Conservation (phyloP, 441 rosid species). For the Eutrema salsugineum region DNA sequence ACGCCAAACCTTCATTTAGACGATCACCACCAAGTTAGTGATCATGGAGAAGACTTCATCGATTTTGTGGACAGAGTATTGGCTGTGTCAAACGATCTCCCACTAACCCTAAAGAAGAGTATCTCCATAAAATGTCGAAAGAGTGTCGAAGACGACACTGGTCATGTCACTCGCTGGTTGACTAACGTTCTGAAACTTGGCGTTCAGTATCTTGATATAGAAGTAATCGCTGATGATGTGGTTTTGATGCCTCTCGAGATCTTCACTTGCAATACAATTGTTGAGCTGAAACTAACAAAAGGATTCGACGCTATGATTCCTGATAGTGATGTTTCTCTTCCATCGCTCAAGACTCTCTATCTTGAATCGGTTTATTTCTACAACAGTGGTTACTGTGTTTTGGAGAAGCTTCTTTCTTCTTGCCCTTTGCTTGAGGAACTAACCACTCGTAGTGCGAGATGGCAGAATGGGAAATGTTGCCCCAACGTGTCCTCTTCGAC, state of each 20-base stretch:
- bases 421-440: constrained; percentile 8
- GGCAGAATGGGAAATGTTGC: not conserved
- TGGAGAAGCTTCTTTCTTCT: constrained; percentile 10
- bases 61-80: not conserved
- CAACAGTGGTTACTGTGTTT: not conserved
- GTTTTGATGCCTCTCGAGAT: constrained; percentile 6
- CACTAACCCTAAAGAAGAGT: not conserved
- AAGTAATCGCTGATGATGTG: not conserved
- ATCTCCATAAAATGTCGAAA: not conserved
- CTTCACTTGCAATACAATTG: constrained; percentile 15
- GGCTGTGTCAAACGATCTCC: not conserved
- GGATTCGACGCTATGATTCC: not conserved
- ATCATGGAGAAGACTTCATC: too few species aligned
- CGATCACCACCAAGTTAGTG: not conserved
- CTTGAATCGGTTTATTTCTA: not conserved
- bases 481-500: not conserved
- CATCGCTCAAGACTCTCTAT: constrained; percentile 10
- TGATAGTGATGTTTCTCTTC: constrained; percentile 4
- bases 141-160: not conserved
- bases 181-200: not conserved
- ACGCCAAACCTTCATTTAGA: not conserved
- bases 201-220: not conserved
- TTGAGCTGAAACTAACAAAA: not conserved
- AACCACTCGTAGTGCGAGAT: not conserved
- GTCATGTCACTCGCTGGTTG: constrained; percentile 14